phyloP scores from a whole-genome alignment of 805 yeast genomes.

The Monosporozyma siamensis region DNA sequence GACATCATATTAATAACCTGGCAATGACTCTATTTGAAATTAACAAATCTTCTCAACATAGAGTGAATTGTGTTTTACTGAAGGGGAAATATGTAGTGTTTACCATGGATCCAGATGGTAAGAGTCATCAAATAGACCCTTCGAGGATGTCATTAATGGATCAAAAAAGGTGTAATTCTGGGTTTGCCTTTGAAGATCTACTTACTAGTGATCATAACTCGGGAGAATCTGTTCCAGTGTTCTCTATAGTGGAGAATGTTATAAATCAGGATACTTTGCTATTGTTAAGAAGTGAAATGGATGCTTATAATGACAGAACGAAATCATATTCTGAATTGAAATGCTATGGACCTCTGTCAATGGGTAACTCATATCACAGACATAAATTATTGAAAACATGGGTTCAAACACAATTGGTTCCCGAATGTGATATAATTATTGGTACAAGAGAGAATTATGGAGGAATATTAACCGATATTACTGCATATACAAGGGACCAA shows the following conservation, averaged over 20 bases:
- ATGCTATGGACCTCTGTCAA: conserved; percentile 20
- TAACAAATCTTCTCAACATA: conserved; percentile 7
- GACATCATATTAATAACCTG: conserved; percentile 26
- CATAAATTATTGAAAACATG: conserved; percentile 27
- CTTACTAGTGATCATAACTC: conserved; percentile 7
- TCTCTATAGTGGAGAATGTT: conserved; percentile 21
- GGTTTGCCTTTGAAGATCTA: conserved; percentile 26
- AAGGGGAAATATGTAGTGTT: conserved; percentile 15
- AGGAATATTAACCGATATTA: conserved; percentile 20
- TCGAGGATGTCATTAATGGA: background rate
- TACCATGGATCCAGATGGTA: conserved; percentile 12
- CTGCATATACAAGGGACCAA: conserved; percentile 15
- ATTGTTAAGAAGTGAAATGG: conserved; percentile 29
- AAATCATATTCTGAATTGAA: conserved; percentile 25
- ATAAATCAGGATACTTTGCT: conserved; percentile 13
- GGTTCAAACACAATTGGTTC: conserved; percentile 25
- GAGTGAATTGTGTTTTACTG: conserved; percentile 9
- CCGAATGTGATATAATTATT: conserved; percentile 23
- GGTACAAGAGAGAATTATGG: conserved; percentile 22
- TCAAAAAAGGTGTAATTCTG: conserved; percentile 14
- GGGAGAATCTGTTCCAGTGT: conserved; percentile 2
- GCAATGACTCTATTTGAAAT: conserved; percentile 18
- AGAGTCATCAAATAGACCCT: background rate
- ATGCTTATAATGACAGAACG: conserved; percentile 16
- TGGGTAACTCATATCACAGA: conserved; percentile 19